These are phyloP conservation scores for Sporothrix schenckii DNA, from an alignment of 2,329 filamentous ascomycete species.

Conservation along the genomic window DNA sequence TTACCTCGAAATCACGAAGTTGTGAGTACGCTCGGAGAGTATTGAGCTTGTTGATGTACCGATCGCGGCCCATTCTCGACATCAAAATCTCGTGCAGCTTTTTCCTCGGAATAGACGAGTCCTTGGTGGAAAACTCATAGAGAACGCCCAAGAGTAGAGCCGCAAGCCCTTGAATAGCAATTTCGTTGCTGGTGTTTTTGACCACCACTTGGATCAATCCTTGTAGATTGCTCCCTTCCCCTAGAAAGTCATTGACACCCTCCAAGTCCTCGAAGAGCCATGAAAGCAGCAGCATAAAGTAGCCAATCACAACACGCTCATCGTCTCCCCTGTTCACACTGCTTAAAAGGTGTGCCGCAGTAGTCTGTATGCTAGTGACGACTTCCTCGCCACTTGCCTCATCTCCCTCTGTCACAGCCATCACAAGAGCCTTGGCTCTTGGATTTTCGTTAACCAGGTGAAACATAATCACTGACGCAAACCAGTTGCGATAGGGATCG, in stretches of 20 bases:
- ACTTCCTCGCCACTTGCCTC: slow-evolving; percentile 89
- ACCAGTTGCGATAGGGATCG: slow-evolving; percentile 88
- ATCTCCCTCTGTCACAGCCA: slow-evolving; percentile 86
- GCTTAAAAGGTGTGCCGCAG: slow-evolving; percentile 82
- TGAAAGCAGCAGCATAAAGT: slow-evolving; percentile 82
- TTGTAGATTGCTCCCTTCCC: slow-evolving; percentile 90
- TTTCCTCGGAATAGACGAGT: slow-evolving; percentile 83
- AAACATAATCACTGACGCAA: slow-evolving; percentile 82
- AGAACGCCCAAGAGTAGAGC: slow-evolving; percentile 82
- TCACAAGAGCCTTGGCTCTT: slow-evolving; percentile 76
- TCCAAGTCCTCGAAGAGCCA: slow-evolving; percentile 93
- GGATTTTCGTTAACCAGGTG: slow-evolving; percentile 81
- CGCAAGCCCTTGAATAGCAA: slow-evolving; percentile 78
- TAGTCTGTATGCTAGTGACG: slow-evolving; percentile 86
- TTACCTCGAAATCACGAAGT: slow-evolving; percentile 86
- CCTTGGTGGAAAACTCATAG: slow-evolving; percentile 97
- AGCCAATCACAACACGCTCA: slow-evolving; percentile 77
- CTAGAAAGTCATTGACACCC: slow-evolving; percentile 88
- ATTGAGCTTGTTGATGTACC: slow-evolving; percentile 80
- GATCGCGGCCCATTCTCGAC: slow-evolving; percentile 78
- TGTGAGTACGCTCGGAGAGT: slow-evolving; percentile 76
- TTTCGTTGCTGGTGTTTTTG: slow-evolving; percentile 63
- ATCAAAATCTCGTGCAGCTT: slow-evolving; percentile 79
- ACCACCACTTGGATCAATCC: slow-evolving; percentile 74
- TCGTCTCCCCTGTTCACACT: slow-evolving; percentile 77